Evolutionary conservation across 345 rosid species (phyloP).

Genomic region (Hevea brasiliensis): DNA sequence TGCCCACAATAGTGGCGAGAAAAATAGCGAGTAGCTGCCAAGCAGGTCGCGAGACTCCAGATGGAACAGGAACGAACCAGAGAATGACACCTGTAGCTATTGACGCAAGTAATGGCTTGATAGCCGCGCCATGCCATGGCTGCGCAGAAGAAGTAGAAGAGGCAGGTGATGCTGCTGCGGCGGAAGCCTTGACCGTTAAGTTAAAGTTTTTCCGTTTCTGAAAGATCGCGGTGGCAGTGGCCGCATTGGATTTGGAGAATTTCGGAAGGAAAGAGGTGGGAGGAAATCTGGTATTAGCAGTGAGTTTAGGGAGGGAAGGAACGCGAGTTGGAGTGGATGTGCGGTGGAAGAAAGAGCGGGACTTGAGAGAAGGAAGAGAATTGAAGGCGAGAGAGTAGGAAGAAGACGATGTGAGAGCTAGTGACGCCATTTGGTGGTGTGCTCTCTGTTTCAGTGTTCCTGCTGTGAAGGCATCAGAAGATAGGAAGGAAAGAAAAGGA

Average conservation of each 20-base stretch:
- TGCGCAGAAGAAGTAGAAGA: slow-evolving; percentile 33
- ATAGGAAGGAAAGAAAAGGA: not conserved
- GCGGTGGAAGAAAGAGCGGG: slow-evolving; percentile 38
- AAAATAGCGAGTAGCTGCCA: slow-evolving; percentile 97
- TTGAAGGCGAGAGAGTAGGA: slow-evolving; percentile 51
- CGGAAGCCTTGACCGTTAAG: slow-evolving; percentile 40
- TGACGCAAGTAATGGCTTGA: slow-evolving; percentile 80
- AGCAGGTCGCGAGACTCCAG: slow-evolving; percentile 77
- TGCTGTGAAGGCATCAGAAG: too few relatives aligned
- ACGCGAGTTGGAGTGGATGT: slow-evolving; percentile 19
- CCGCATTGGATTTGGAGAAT: slow-evolving; percentile 25
- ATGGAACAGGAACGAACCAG: slow-evolving; percentile 90
- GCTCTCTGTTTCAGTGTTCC: too few relatives aligned
- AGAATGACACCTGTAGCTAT: slow-evolving; percentile 84
- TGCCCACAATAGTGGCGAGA: slow-evolving; percentile 96
- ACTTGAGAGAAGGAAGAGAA: slow-evolving; percentile 38
- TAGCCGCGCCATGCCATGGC: slow-evolving; percentile 90
- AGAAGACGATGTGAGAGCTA: slow-evolving; percentile 55
- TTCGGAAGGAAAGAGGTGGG: slow-evolving; percentile 4
- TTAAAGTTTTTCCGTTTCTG: not conserved
- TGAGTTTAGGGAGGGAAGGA: slow-evolving; percentile 11
- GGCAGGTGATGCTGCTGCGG: slow-evolving; percentile 29
- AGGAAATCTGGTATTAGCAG: not conserved
- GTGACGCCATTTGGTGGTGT: too few relatives aligned
- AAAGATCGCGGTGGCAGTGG: not conserved